Conservation (phyloP, 1,139 yeast genomes). For the Arxiozyma slooffiae region DNA sequence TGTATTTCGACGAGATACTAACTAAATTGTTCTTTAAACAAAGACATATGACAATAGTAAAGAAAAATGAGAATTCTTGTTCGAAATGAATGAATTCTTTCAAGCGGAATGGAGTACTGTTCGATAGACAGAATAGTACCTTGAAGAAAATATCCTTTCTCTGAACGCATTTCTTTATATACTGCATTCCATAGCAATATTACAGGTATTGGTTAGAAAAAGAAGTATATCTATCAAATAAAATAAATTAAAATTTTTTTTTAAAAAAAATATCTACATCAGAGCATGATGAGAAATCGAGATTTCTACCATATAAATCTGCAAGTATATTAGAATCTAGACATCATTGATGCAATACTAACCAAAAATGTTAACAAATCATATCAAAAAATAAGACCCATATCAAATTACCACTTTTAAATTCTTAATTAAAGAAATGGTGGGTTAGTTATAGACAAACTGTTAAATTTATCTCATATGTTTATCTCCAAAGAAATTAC, state of each 20-base stretch:
- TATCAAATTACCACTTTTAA: constrained; percentile 70
- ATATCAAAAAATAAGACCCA: constrained; percentile 14
- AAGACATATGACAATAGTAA: constrained; percentile 82
- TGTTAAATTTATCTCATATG: constrained; percentile 47
- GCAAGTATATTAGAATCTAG: not conserved
- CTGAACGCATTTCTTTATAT: constrained; percentile 91
- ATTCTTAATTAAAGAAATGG: constrained; percentile 77
- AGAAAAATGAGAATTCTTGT: constrained; percentile 88
- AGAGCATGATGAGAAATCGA: constrained; percentile 17
- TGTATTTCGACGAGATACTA: constrained; percentile 79
- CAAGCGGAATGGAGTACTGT: constrained; percentile 48
- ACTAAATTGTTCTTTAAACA: constrained; percentile 81
- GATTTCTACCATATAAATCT: constrained; percentile 7
- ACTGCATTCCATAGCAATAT: constrained; percentile 64
- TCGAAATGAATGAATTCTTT: constrained; percentile 83
- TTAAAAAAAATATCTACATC: constrained; percentile 28
- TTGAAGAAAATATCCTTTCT: constrained; percentile 56
- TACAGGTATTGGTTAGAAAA: constrained; percentile 56
- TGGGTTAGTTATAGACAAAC: constrained; percentile 77
- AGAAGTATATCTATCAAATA: constrained; percentile 47
- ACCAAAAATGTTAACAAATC: constrained; percentile 8
- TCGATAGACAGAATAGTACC: constrained; percentile 55
- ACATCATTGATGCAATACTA: not conserved
- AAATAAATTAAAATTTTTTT: constrained; percentile 41
- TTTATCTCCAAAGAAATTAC: constrained; percentile 32